Evolutionary conservation across 305 asterid genomes (phyloP), one percentile per base, ranked within the genome.

Genomic region (Fraxinus dipetala): DNA sequence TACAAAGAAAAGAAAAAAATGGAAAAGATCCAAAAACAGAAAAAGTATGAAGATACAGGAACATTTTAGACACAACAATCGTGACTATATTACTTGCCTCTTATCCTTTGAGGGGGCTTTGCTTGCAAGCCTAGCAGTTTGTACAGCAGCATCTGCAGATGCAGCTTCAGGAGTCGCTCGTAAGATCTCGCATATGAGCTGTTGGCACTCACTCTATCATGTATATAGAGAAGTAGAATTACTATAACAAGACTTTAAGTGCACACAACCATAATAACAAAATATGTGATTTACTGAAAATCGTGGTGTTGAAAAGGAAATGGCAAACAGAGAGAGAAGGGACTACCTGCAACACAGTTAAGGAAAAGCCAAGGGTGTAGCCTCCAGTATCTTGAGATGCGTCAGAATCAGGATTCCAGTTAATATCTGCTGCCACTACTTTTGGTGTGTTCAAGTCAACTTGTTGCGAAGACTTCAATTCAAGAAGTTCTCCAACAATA

Each of bases 141-240:
- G 99, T 83, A 91, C 98, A 75, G 97, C 94, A 40, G 98, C 98
- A 89, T 96, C 99, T 76, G 99, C 97, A 76, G 99, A 96, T 22
- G 99, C 96, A 87, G 99, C 98, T 84, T 96, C 99, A 81, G 99
- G 99, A 84, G 99, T 96, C 32, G 99, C 99, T 86, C 99, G 95
- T 82, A 96, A 90, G 91, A 96, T 91, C 92, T 96, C 99, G 83
- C 99, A 95, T 88, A 96, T 93, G 80, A 96, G 97, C 88, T 96
- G 98, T 81, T 96, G 99, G 89, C 99, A 96, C 90, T 96, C 99
- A 89, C 99, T 96, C 99, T 95, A 78, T 84, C 86, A 84, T 73
- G 70, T 79, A 79, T 74, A 75, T 30, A 80, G 80, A 79, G 72
- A 69, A 67, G 78, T 43, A 75, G 32, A 61, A 35, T 51, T 63